Conservation (phyloP, 371 early-diverging fungal species). For the Zychaea mexicana region DNA sequence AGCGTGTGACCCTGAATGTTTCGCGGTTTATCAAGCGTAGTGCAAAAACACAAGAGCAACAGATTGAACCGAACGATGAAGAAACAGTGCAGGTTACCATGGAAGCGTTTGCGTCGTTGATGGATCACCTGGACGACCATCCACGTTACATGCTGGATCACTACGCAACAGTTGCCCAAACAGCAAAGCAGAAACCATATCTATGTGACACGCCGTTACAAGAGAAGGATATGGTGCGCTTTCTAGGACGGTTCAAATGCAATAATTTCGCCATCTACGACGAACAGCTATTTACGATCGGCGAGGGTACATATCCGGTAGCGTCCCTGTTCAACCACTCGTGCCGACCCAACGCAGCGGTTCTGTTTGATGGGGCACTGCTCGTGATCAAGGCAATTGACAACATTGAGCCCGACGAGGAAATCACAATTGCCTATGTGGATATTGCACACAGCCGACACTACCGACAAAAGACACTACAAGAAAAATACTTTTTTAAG, state of each 20-base stretch:
- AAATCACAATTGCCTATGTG: constrained; percentile 79
- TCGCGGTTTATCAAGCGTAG: constrained; percentile 29
- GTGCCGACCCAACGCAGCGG: constrained; percentile 80
- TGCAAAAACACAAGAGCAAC: neutral
- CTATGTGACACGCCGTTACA: constrained; percentile 24
- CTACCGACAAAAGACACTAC: constrained; percentile 56
- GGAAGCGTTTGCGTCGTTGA: constrained; percentile 46
- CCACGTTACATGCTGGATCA: constrained; percentile 15
- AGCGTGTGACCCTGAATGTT: constrained; percentile 42
- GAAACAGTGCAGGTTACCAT: constrained; percentile 44
- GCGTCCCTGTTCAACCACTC: constrained; percentile 87
- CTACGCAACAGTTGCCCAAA: constrained; percentile 17
- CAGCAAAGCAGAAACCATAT: constrained; percentile 26
- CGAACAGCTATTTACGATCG: constrained; percentile 66
- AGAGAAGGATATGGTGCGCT: constrained; percentile 39
- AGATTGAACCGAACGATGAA: constrained; percentile 11
- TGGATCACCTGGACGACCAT: constrained; percentile 36
- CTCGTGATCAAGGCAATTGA: constrained; percentile 65
- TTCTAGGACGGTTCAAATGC: constrained; percentile 68
- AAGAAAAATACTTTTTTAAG: constrained; percentile 73
- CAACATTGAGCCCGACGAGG: constrained; percentile 64
- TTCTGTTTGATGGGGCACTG: constrained; percentile 56
- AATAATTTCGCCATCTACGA: constrained; percentile 79
- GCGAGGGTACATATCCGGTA: constrained; percentile 79
- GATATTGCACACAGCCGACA: constrained; percentile 67